phyloP scores from a whole-genome alignment of 2,329 filamentous ascomycete species.

The Juglanconis sp. region DNA sequence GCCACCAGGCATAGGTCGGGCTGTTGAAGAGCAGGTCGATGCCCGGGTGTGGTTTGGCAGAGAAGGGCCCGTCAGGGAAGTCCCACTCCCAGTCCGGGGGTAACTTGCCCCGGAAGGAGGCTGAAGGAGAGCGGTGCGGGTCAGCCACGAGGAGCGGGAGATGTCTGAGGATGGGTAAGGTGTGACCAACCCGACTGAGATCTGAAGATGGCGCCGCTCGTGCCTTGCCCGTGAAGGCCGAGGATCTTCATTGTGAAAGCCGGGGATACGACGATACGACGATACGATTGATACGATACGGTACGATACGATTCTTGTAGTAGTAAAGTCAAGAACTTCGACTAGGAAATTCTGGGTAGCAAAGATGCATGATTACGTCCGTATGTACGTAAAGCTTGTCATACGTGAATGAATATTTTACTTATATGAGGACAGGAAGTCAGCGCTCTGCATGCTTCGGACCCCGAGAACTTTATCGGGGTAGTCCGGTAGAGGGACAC shows the following conservation, averaged over 20 bases:
- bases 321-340: no score
- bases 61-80: conserved; percentile 33
- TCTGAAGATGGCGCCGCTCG: conserved; percentile 33
- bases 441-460: conserved; percentile 5
- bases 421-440: not conserved
- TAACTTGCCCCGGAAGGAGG: conserved; percentile 33
- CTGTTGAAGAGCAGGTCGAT: conserved; percentile 30
- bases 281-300: no score
- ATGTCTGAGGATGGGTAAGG: not conserved
- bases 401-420: not conserved
- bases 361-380: no score
- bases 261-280: no score
- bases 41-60: conserved; percentile 29
- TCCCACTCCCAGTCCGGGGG: conserved; percentile 29
- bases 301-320: no score
- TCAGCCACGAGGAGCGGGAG: not conserved
- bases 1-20: conserved; percentile 30
- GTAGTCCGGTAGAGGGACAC: not conserved
- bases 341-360: no score
- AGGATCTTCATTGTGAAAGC: conserved; percentile 30
- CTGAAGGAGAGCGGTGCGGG: conserved; percentile 19
- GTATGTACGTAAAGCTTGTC: not conserved
- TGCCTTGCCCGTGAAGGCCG: conserved; percentile 36
- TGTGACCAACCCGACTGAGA: conserved; percentile 32
- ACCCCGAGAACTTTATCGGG: conserved; percentile 9